Evolutionary conservation across 2,329 filamentous ascomycete genomes (phyloP).

Genomic region (Monilinia vaccinii-corymbosi): DNA sequence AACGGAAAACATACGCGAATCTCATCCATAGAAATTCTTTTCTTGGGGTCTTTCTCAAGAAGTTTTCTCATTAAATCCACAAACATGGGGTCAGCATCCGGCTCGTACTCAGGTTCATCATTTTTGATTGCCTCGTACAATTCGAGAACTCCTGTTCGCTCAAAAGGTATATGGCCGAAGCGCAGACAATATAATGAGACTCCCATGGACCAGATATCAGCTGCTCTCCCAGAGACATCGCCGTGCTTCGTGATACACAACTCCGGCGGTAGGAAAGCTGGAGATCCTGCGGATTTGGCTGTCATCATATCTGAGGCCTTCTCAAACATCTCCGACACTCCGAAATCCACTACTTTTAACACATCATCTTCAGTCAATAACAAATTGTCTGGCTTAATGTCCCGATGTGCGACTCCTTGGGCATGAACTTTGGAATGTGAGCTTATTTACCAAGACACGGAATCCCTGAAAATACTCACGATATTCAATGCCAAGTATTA

Average conservation of each 20-base stretch:
- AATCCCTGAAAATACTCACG: conserved; percentile 41
- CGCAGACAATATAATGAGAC: conserved; percentile 87
- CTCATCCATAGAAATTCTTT: conserved; percentile 74
- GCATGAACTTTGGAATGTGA: conserved; percentile 60
- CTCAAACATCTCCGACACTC: conserved; percentile 98
- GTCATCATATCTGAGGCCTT: conserved; percentile 82
- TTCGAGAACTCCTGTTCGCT: conserved; percentile 68
- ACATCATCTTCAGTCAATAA: conserved; percentile 83
- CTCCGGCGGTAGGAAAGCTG: conserved; percentile 89
- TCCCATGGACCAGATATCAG: conserved; percentile 98
- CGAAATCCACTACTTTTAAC: conserved; percentile 97
- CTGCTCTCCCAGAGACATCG: conserved; percentile 77
- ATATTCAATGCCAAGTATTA: conserved; percentile 93
- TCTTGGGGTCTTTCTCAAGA: conserved; percentile 75
- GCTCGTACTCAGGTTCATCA: conserved; percentile 54
- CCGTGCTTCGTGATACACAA: conserved; percentile 81
- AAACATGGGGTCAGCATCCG: conserved; percentile 58
- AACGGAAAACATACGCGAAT: conserved; percentile 56
- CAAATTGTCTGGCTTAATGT: conserved; percentile 97
- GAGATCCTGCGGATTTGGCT: conserved; percentile 86
- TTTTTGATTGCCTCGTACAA: conserved; percentile 82
- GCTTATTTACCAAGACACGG: background rate
- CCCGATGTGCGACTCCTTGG: conserved; percentile 88
- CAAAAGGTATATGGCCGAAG: conserved; percentile 83
- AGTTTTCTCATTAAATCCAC: conserved; percentile 64